phyloP scores from a whole-genome alignment of 441 rosid genomes.

The Lepidium campestre region DNA sequence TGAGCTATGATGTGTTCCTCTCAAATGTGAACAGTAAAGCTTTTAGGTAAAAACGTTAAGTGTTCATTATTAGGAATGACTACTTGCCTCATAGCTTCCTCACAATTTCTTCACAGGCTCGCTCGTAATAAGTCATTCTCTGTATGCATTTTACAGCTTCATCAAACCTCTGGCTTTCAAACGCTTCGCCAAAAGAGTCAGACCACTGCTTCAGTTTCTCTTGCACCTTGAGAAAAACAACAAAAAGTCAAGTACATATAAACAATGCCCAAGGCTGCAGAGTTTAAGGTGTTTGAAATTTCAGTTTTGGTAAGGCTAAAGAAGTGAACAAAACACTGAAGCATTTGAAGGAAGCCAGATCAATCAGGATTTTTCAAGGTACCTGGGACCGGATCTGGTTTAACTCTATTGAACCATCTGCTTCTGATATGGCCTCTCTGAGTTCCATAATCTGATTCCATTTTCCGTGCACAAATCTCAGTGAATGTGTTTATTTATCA shows the following conservation, averaged over 20 bases:
- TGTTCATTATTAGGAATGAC: neutral
- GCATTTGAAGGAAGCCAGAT: conserved; percentile 1
- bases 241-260: conserved; percentile 4
- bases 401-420: conserved; percentile 52
- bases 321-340: neutral
- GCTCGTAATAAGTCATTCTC: conserved; percentile 86
- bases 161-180: conserved; percentile 47
- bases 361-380: conserved; percentile 22
- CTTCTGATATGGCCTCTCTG: conserved; percentile 88
- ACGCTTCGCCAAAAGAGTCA: conserved; percentile 55
- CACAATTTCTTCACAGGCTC: conserved; percentile 71
- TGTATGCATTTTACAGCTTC: conserved; percentile 63
- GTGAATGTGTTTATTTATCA: neutral
- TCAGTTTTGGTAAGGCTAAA: neutral
- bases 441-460: conserved; percentile 79
- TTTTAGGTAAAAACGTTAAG: neutral
- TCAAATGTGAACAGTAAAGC: neutral
- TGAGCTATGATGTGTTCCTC: neutral
- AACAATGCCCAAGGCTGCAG: neutral
- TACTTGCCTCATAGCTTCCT: conserved; percentile 54
- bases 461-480: neutral
- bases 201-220: conserved; percentile 62
- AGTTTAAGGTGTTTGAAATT: neutral
- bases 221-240: conserved; percentile 46
- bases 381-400: conserved; percentile 61